A percentile compares a stretch with the other conserved stretches of the same genome.
Conservation (phyloP, 2,329 filamentous ascomycete genomes). For the Aspergillus eucalypticola region DNA sequence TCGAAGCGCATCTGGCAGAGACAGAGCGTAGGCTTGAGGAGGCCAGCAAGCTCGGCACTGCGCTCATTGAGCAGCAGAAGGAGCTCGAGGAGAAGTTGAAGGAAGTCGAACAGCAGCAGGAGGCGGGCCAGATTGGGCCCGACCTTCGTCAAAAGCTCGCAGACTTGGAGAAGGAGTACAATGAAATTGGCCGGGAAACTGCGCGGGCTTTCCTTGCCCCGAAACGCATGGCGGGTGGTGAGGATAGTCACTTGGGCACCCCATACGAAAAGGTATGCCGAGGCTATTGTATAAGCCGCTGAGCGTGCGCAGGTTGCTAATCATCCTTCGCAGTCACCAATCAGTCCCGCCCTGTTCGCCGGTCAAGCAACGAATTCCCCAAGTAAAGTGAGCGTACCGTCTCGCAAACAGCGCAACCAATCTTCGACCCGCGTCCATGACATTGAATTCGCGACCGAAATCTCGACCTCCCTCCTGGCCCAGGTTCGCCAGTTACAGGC, state of each 20-base stretch:
- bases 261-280: conserved; percentile 50
- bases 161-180: conserved; percentile 92
- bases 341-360: conserved; percentile 76
- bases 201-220: conserved; percentile 85
- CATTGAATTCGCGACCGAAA: conserved; percentile 97
- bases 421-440: conserved; percentile 86
- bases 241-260: conserved; percentile 51
- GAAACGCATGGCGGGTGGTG: conserved; percentile 73
- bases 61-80: conserved; percentile 82
- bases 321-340: conserved; percentile 58
- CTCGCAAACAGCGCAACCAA: conserved; percentile 86
- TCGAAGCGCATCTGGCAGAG: conserved; percentile 89
- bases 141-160: conserved; percentile 80
- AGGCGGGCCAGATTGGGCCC: conserved; percentile 75
- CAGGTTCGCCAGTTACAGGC: conserved; percentile 90
- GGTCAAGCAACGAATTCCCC: conserved; percentile 82
- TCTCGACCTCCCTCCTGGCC: conserved; percentile 89
- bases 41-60: conserved; percentile 82
- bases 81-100: conserved; percentile 78
- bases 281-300: not conserved
- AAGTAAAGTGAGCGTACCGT: conserved; percentile 83
- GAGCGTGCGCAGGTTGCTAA: conserved; percentile 6
- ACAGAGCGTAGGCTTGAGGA: conserved; percentile 90
- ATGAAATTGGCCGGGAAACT: conserved; percentile 86
- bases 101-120: conserved; percentile 77